Evolutionary conservation across 1,284 basidiomycete genomes (phyloP), one percentile per base, ranked within the genome.

Genomic region (Omphalotus olearius): DNA sequence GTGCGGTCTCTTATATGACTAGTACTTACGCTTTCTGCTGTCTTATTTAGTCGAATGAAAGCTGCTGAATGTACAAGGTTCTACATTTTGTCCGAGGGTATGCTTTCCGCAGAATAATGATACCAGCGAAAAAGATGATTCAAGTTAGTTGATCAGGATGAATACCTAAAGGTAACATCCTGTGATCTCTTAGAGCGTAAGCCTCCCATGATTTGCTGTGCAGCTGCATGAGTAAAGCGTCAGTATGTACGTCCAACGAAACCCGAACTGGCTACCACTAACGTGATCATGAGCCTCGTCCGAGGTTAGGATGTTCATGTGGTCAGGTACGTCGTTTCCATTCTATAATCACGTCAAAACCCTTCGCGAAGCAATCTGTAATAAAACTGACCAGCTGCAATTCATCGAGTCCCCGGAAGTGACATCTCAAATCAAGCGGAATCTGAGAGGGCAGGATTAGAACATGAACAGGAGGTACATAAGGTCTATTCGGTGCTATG

Each of bases 251-350:
- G 49, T 17, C 26, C 35, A 61, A 13, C n/a, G 26, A 46, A 20
- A 38, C 16, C 36, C 37, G 4, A 44, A 20, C 17, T 25, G 14
- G 36, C 18, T n/a, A 41, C 26, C 18, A 70, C 80, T 53, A 56
- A 85, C 86, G 62, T 87, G 83, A 50, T 69, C 67, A 14, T 72
- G 61, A 16, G 85, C 85, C 45, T 85, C 80, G 7, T 63, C 52
- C 11, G 69, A 69, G 13, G 83, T 73, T n/a, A 90, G 61, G 18
- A 91, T 66, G 62, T 91, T 88, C 85, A 91, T 90, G 58, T 91
- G 85, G 57, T 88, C 80, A 10, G 85, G 85, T 40, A 79, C 67
- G 30, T 75, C 65, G 14, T 74, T 74, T 23, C 69, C 70, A 52
- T 87, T 87, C 88, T 91, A 58, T 28, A 51, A 52, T 39, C 43